Evolutionary conservation across 306 rosid species (phyloP).

Genomic region (Trichosanthes truncata): DNA sequence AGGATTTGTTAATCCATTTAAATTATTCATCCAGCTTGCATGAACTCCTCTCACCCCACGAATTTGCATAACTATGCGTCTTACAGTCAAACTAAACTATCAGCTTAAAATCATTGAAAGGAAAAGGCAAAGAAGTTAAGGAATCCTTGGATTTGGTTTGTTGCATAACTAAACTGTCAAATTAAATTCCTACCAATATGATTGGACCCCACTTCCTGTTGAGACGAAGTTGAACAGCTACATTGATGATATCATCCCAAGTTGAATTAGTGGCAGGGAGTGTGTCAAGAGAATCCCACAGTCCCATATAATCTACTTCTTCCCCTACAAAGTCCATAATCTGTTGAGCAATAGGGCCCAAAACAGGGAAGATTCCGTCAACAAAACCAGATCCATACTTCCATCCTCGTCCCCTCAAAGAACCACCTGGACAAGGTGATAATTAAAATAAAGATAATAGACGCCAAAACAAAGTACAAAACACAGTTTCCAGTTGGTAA

Average conservation of each 20-base stretch:
- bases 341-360: conserved; percentile 59
- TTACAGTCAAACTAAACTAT: background rate
- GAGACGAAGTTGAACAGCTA: conserved; percentile 82
- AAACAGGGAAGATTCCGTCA: conserved; percentile 79
- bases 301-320: conserved; percentile 31
- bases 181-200: conserved; percentile 45
- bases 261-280: conserved; percentile 63
- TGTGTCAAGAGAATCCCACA: conserved; percentile 53
- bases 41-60: background rate
- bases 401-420: conserved; percentile 89
- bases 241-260: conserved; percentile 81
- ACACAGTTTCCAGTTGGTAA: conserved; percentile 4
- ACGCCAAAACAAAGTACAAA: conserved; percentile 4
- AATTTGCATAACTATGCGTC: background rate
- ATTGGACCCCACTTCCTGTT: conserved; percentile 68
- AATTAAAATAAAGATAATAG: background rate
- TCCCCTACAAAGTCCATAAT: conserved; percentile 53
- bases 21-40: background rate
- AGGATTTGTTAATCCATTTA: background rate
- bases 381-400: conserved; percentile 94
- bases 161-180: background rate
- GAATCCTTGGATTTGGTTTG: background rate
- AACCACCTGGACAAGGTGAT: conserved; percentile 60
- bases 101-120: background rate
- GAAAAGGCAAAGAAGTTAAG: background rate